Conservation (phyloP, 345 rosid genomes). For the Salix viminalis region DNA sequence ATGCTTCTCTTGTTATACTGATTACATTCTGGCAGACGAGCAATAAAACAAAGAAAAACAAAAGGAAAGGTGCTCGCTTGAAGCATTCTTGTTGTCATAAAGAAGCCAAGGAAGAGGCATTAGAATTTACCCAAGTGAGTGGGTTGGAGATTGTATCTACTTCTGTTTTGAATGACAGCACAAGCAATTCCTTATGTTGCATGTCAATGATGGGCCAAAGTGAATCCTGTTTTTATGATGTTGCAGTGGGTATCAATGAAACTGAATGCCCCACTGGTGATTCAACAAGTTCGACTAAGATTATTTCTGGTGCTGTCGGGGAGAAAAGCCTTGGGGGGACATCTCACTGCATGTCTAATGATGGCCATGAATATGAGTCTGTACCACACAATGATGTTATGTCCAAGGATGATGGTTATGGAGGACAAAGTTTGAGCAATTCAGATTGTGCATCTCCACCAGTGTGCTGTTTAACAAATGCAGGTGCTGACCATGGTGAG, state of each 20-base stretch:
- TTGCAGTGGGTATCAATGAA: constrained; percentile 41
- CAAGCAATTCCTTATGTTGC: constrained; percentile 44
- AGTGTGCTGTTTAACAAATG: constrained; percentile 21
- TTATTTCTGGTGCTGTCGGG: neutral
- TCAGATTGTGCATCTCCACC: constrained; percentile 25
- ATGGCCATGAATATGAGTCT: constrained; percentile 10
- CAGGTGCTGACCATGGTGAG: constrained; percentile 17
- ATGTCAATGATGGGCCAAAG: constrained; percentile 42
- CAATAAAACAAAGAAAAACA: constrained; percentile 31
- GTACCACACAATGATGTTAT: constrained; percentile 4
- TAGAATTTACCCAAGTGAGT: constrained; percentile 37
- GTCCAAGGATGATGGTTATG: constrained; percentile 19
- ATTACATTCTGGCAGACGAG: constrained; percentile 32
- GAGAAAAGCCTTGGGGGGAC: constrained; percentile 3
- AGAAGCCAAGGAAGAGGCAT: constrained; percentile 23
- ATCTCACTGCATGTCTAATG: constrained; percentile 12
- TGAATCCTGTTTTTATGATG: constrained; percentile 52
- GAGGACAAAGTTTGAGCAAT: constrained; percentile 10
- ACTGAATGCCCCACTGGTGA: constrained; percentile 12
- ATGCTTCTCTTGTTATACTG: neutral
- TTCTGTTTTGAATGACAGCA: constrained; percentile 36
- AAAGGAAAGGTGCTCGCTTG: constrained; percentile 27
- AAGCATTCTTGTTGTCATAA: constrained; percentile 23
- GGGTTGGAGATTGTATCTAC: constrained; percentile 45
- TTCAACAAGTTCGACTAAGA: constrained; percentile 19